phyloP scores from a whole-genome alignment of 1,139 yeast species.

The Geotrichum histeridarum region DNA sequence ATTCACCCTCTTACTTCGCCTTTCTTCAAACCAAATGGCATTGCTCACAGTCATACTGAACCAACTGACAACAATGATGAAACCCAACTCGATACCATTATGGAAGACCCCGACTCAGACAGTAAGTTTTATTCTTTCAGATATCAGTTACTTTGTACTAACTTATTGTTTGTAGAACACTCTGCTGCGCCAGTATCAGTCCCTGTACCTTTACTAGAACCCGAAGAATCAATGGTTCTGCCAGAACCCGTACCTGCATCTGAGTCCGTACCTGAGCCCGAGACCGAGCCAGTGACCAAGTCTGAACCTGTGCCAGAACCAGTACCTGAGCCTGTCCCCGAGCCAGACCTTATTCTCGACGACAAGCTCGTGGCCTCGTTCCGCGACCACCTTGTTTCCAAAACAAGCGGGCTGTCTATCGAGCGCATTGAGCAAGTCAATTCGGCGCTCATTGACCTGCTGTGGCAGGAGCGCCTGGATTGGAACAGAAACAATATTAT shows the following conservation, averaged over 20 bases:
- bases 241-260: slow-evolving; percentile 17
- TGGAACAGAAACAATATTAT: slow-evolving; percentile 57
- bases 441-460: slow-evolving; percentile 65
- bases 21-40: background rate
- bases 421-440: slow-evolving; percentile 69
- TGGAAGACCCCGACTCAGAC: slow-evolving; percentile 6
- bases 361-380: slow-evolving; percentile 31
- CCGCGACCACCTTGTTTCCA: slow-evolving; percentile 34
- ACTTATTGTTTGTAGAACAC: too few species aligned
- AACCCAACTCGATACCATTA: slow-evolving; percentile 6
- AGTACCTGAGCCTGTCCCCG: slow-evolving; percentile 6
- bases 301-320: background rate
- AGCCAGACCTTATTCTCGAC: slow-evolving; percentile 32
- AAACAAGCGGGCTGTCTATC: slow-evolving; percentile 52
- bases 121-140: background rate
- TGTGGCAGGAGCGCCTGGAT: slow-evolving; percentile 62
- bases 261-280: slow-evolving; percentile 10
- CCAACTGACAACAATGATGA: background rate
- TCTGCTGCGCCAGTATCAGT: background rate
- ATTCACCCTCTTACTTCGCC: background rate
- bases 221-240: slow-evolving; percentile 7
- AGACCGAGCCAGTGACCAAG: background rate
- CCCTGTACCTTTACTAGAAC: background rate
- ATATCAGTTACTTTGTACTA: too few species aligned
- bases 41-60: background rate